Percentiles rank a stretch among this genome's conserved stretches.
phyloP scores from a whole-genome alignment of 192 early-diverging fungal species.

The Backusella luteola region DNA sequence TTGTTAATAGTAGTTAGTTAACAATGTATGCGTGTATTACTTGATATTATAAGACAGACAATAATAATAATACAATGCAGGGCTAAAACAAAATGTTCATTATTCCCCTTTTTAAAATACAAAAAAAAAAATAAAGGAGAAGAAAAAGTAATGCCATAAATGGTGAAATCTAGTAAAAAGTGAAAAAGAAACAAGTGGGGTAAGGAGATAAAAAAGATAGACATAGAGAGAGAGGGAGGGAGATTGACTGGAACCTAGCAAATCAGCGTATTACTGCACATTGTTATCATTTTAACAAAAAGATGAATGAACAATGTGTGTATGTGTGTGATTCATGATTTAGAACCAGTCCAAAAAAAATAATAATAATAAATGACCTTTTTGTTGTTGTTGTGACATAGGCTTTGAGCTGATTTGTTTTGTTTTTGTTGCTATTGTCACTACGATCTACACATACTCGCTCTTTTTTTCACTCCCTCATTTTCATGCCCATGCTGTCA shows the following conservation, averaged over 20 bases:
- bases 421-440: background rate
- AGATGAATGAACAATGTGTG: background rate
- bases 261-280: background rate
- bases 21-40: background rate
- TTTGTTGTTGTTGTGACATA: background rate
- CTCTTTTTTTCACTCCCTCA: background rate
- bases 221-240: background rate
- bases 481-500: slow-evolving; percentile 8
- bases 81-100: slow-evolving; percentile 1
- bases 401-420: background rate
- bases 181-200: background rate
- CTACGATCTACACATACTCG: slow-evolving; percentile 4
- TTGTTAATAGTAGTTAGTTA: background rate
- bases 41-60: background rate
- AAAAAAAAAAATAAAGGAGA: background rate
- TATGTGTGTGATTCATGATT: background rate
- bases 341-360: background rate
- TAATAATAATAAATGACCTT: background rate
- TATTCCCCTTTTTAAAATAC: background rate
- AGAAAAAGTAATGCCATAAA: background rate
- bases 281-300: slow-evolving; percentile 1
- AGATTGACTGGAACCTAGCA: background rate
- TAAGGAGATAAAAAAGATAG: background rate
- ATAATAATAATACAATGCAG: slow-evolving; percentile 1
- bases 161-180: background rate